Evolutionary conservation across 83 land plant genomes (phyloP).

Genomic region (Thuja plicata): DNA sequence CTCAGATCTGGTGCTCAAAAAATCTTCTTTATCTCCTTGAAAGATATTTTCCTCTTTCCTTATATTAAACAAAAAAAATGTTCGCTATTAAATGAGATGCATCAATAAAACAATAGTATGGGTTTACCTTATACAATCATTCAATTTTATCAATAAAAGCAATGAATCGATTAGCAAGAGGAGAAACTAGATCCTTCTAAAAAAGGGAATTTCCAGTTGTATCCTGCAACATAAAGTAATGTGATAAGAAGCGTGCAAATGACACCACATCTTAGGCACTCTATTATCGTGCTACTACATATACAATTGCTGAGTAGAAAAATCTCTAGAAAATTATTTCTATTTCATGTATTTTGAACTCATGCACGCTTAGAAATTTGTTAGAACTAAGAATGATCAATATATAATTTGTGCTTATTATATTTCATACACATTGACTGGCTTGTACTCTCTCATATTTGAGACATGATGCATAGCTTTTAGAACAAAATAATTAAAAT

Average conservation of each 20-base stretch:
- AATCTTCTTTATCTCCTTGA: background rate
- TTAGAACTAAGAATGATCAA: background rate
- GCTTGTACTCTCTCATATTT: background rate
- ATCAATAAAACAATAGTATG: background rate
- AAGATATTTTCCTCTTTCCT: background rate
- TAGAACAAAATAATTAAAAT: background rate
- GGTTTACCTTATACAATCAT: conserved; percentile 78
- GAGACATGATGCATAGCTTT: background rate
- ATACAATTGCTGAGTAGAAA: background rate
- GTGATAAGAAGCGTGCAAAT: background rate
- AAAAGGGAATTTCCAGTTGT: conserved; percentile 11
- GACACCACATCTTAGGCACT: background rate
- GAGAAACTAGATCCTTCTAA: conserved; percentile 46
- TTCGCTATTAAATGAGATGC: background rate
- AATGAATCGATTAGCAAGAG: conserved; percentile 71
- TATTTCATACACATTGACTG: background rate
- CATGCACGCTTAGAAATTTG: background rate
- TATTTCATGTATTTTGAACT: background rate
- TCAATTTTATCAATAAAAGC: conserved; percentile 97
- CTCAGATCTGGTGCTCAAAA: no score
- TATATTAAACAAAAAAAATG: background rate
- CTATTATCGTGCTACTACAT: background rate
- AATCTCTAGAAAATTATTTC: background rate
- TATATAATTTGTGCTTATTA: background rate
- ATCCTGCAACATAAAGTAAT: conserved; percentile 3